Percentiles rank a stretch among this genome's conserved stretches.
phyloP scores from a whole-genome alignment of 345 rosid genomes.

The Gossypium anomalum region DNA sequence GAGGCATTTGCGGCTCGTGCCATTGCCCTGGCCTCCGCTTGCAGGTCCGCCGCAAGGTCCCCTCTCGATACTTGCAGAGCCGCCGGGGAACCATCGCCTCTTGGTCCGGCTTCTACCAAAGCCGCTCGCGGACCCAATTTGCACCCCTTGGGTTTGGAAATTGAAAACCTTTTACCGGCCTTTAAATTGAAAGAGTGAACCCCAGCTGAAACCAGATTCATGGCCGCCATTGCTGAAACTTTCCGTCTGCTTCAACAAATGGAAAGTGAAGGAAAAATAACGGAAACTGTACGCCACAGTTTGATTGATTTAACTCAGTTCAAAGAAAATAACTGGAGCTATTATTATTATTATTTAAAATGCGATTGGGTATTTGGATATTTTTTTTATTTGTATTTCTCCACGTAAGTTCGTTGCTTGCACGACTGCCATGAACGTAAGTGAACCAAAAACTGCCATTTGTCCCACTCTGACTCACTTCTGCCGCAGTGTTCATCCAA shows the following conservation, averaged over 20 bases:
- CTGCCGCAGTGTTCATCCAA: neutral
- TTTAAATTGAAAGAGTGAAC: neutral
- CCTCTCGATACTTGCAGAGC: conserved; percentile 24
- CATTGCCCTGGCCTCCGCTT: conserved; percentile 85
- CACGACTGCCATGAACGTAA: neutral
- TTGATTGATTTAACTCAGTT: neutral
- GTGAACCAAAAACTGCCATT: conserved; percentile 7
- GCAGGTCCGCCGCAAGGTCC: conserved; percentile 65
- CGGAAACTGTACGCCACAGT: neutral
- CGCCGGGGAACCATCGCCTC: conserved; percentile 21
- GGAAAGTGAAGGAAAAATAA: neutral
- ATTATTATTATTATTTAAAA: neutral
- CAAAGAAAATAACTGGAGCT: neutral
- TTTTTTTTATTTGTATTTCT: neutral
- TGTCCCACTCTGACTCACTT: neutral
- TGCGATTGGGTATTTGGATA: neutral
- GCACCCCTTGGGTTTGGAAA: neutral
- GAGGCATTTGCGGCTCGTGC: conserved; percentile 80
- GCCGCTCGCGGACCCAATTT: conserved; percentile 33
- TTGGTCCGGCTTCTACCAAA: conserved; percentile 35
- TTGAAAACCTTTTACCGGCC: neutral
- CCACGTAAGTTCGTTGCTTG: neutral
- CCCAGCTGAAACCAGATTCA: conserved; percentile 17
- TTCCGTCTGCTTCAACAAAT: neutral
- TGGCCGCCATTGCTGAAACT: neutral